phyloP scores from a whole-genome alignment of 2,329 filamentous ascomycete species.

The Neofusicoccum sp. region DNA sequence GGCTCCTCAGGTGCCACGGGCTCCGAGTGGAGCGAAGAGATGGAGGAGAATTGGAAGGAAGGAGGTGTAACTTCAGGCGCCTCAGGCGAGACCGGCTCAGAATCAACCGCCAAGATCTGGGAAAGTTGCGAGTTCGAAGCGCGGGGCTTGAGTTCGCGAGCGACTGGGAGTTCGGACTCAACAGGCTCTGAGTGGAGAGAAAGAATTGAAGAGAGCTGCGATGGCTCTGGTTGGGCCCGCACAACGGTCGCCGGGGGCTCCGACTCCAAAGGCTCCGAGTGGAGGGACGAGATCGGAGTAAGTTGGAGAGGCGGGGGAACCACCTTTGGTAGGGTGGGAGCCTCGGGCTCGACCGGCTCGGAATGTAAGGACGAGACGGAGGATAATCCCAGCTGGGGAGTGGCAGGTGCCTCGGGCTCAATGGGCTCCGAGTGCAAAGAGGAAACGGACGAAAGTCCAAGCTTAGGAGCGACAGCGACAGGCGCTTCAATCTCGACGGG shows the following conservation, averaged over 20 bases:
- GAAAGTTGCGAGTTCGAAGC: constrained; percentile 6
- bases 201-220: constrained; percentile 6
- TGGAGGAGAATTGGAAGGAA: constrained; percentile 3
- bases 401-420: constrained; percentile 1
- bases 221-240: not conserved
- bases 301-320: constrained; percentile 34
- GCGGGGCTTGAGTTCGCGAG: not conserved
- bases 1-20: constrained; percentile 9
- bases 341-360: constrained; percentile 24
- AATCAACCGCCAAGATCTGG: not conserved
- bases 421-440: constrained; percentile 23
- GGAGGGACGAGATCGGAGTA: constrained; percentile 47
- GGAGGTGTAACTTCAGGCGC: not conserved
- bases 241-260: constrained; percentile 14
- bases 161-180: not conserved
- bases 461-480: not conserved
- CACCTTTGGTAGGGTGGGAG: not conserved
- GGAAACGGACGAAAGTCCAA: constrained; percentile 14
- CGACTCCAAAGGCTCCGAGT: constrained; percentile 35
- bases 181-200: constrained; percentile 16
- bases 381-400: constrained; percentile 17
- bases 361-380: constrained; percentile 24
- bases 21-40: constrained; percentile 14
- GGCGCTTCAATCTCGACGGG: constrained; percentile 25
- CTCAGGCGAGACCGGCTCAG: constrained; percentile 21